Conservation (phyloP, 306 rosid genomes). For the Prosopis cineraria region DNA sequence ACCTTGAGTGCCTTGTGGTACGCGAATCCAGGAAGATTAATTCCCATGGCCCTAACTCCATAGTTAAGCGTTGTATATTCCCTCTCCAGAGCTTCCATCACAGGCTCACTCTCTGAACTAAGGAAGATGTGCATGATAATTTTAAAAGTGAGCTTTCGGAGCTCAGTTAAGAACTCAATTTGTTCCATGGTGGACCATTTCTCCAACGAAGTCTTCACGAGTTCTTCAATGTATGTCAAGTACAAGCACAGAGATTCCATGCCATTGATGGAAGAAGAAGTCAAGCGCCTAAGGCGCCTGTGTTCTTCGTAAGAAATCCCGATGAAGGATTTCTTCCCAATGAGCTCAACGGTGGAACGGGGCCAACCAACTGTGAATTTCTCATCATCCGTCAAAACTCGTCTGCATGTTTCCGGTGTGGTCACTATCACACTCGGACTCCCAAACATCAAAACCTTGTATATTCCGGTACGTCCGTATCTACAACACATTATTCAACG, state of each 20-base stretch:
- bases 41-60: constrained; percentile 88
- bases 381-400: constrained; percentile 77
- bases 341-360: constrained; percentile 61
- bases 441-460: constrained; percentile 84
- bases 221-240: constrained; percentile 64
- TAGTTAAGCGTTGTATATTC: constrained; percentile 73
- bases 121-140: constrained; percentile 86
- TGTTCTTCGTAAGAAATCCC: constrained; percentile 71
- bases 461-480: constrained; percentile 72
- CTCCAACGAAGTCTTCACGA: constrained; percentile 55
- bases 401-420: constrained; percentile 65
- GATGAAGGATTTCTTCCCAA: constrained; percentile 79
- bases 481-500: constrained; percentile 32
- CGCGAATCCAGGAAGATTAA: constrained; percentile 89
- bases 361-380: constrained; percentile 86
- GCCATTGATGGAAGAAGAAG: constrained; percentile 86
- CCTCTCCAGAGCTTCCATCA: constrained; percentile 73
- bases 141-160: constrained; percentile 72
- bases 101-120: constrained; percentile 67
- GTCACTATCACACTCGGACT: constrained; percentile 79
- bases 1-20: constrained; percentile 83
- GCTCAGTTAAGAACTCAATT: constrained; percentile 69
- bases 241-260: constrained; percentile 68
- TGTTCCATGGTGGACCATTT: constrained; percentile 72
- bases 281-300: constrained; percentile 75